Evolutionary conservation across 2,329 filamentous ascomycete species (phyloP), one percentile per base, ranked within the genome.

Genomic region (Venturia oleaginea): DNA sequence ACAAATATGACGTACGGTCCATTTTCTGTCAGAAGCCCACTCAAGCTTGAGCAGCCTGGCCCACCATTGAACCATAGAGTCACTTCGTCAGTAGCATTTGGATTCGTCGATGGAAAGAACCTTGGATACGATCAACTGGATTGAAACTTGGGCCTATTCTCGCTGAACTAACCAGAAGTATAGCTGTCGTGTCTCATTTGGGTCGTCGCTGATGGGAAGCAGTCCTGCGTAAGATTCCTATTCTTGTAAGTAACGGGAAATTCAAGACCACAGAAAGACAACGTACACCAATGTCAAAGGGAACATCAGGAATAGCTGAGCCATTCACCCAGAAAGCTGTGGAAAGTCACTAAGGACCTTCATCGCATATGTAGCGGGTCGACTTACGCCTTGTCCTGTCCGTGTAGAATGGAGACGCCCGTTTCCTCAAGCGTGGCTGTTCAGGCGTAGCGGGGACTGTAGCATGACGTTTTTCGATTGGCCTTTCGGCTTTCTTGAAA

Each of bases 1-100:
- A 88, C 43, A 6, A 3, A 24, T 1, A 48, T 24, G 11, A 48
- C 43, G 22, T 22, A 48, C 0, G 89, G 87, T 0, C 90, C 89
- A 69, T 91, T 92, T 69, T 93, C 90, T 61, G 90, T 88, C 11
- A 93, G 73, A 1, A 92, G 78, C 8, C 88, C 89, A 68, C 86
- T 81, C 7, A 91, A 79, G 1, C 86, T 89, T 38, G 70, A 73
- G 67, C 76, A 78, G 2, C 76, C 76, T 7, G 76, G 76, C 43
- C 66, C 64, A 15, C 37, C 68, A 22, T 68, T 65, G 27, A 64
- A 71, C 75, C 76, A 89, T 59, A 88, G 85, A 1, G 85, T 74
- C 46, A 89, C 81, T 66, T 88, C 86, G 60, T 87, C 80, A 0
- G 77, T 75, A 0, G 79, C 78, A 6, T 77, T 71, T 1, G 76